These are phyloP conservation scores for Malassezia psittaci DNA, from an alignment of 1,284 basidiomycete genomes.

Conservation along the genomic window DNA sequence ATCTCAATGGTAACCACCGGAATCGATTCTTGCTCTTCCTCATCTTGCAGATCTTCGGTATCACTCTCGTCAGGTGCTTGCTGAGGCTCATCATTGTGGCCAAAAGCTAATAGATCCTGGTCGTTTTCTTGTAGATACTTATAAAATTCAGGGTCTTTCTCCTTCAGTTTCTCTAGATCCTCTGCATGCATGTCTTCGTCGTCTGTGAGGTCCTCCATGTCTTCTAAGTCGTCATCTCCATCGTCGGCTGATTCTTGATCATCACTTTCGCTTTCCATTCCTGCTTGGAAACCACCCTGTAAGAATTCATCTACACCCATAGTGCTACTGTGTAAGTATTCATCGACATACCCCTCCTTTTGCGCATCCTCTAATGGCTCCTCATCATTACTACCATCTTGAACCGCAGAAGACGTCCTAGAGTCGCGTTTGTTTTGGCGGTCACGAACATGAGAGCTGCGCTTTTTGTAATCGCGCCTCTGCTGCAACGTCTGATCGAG, in stretches of 20 bases:
- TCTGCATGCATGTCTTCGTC: slow-evolving; percentile 55
- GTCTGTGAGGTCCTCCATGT: slow-evolving; percentile 28
- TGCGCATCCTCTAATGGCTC: slow-evolving; percentile 16
- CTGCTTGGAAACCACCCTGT: slow-evolving; percentile 38
- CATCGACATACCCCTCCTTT: neutral
- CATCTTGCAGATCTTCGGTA: slow-evolving; percentile 23
- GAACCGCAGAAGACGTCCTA: slow-evolving; percentile 16
- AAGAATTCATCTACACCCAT: slow-evolving; percentile 46
- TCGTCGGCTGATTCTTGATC: slow-evolving; percentile 29
- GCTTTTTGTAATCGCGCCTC: slow-evolving; percentile 36
- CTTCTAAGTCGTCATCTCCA: slow-evolving; percentile 33
- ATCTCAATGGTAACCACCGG: slow-evolving; percentile 61
- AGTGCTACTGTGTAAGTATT: slow-evolving; percentile 5
- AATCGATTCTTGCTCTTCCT: slow-evolving; percentile 17
- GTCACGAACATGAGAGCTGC: slow-evolving; percentile 27
- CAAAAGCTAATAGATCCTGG: slow-evolving; percentile 71
- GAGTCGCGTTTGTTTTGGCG: slow-evolving; percentile 17
- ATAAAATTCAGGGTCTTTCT: slow-evolving; percentile 97
- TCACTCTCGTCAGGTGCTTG: slow-evolving; percentile 49
- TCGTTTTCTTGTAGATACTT: slow-evolving; percentile 96
- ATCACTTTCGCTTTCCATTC: slow-evolving; percentile 25
- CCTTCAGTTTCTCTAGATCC: slow-evolving; percentile 78
- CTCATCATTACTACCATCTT: slow-evolving; percentile 21
- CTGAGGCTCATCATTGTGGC: slow-evolving; percentile 29
- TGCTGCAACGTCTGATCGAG: slow-evolving; percentile 38